Base-by-base conservation (phyloP, 2,329 filamentous ascomycete genomes). In the Dryadomyces sulphureus region DNA sequence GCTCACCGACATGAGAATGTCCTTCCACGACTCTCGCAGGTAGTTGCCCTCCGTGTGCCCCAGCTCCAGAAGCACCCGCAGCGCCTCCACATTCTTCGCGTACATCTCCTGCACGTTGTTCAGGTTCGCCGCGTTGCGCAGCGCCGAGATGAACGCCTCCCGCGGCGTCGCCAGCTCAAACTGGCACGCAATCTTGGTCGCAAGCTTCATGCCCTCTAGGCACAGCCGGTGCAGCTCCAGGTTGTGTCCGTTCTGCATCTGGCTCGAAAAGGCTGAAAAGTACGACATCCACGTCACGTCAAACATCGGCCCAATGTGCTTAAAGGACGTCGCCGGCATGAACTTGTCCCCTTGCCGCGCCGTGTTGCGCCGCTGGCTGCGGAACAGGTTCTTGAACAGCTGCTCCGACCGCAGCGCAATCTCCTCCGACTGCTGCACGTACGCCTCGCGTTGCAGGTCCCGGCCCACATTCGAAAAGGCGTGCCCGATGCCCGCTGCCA, bases 271-370 rank as follows among this genome's bases (percentile, higher is more conserved):
- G 0, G 89, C 89, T 5, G 90, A 96, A 57, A 98, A 83, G 62
- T 95, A 93, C 9, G 90, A 94, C 90, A 96, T 98, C 92, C 92
- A 98, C 0, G 88, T 93, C 21, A 94, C 88, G 56, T 94, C 89
- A 58, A 98, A 96, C 92, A 98, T 98, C 1, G 92, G 88, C 0
- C 92, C 92, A 43, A 95, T 84, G 60, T 98, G 92, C 55, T 87
- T 90, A 60, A 87, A 89, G 0, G 89, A 96, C 1, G 87, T 92
- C 4, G 92, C 92, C 1, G 87, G 84, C 46, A 98, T 93, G 62
- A 92, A 98, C 68, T 79, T 64, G 70, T 81, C 56, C 62, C 79
- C 65, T 59, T 74, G 60, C 54, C 83, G 82, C 38, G 83, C 67
- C 2, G 85, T 79, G 49, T 85, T 92, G 56, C 79, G 81, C 43